Evolutionary conservation across 2,329 filamentous ascomycete species (phyloP), one percentile per base, ranked within the genome.

Genomic region (Capronia epimyces): DNA sequence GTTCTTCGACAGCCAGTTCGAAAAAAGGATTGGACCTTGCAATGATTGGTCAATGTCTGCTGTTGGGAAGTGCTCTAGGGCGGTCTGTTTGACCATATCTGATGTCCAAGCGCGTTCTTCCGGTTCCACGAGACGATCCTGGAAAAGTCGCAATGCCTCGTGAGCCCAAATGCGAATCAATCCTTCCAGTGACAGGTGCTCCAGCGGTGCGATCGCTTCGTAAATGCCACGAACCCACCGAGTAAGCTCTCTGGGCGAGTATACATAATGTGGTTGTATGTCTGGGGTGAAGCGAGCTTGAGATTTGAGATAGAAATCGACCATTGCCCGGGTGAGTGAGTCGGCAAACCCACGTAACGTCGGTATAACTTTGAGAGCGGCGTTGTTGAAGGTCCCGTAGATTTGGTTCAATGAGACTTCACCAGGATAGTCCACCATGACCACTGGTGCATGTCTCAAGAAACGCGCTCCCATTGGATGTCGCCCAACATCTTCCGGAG

Each of bases 371-470:
- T 99, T 99, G 65, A 99, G 84, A 37, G 98, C 83, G 8, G 94
- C 93, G 49, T 81, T 86, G 67, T 95, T 98, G 79, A 98, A 98
- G 0, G 94, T 97, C 61, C 94, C 93, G 66, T 99, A 99, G 60
- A 99, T 99, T 67, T 99, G 93, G 60, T 84, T 85, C 31, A 99
- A 80, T 2, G 94, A 98, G 37, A 89, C 77, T 72, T 98, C 89
- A 63, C 94, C 93, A 54, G 93, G 93, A 65, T 99, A 99, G 66
- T 98, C 93, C 36, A 99, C 94, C 94, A 99, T 98, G 70, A 99
- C 87, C 48, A 99, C 81, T n/a, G 93, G 93, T 13, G 93, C 89
- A 68, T 99, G 94, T 52, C 94, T 83, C 59, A 99, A 78, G 80
- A 98, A 99, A 62, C 93, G 81, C 43, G 89, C 83, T 37, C 89